Evolutionary conservation across 23 red algal species (phyloP), one percentile per base, ranked within the genome.

Genomic region (Chondrus crispus): DNA sequence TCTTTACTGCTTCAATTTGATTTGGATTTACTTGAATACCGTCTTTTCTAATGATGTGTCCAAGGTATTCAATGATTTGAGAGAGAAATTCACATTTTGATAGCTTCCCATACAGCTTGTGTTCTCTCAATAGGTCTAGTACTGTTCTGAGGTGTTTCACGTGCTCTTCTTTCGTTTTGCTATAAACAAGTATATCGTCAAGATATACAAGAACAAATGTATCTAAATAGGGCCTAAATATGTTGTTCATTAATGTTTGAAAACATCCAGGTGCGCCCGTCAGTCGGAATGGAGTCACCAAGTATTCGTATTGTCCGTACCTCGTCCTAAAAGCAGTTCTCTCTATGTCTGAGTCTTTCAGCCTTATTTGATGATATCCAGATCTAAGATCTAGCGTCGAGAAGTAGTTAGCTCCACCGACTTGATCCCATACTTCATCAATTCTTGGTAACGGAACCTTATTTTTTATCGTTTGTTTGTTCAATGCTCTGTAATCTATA

Each of bases 171-270:
- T 58, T 58, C 26, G 1, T 58, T 45, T 83, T 83, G 16, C 42
- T 81, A 47, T 83, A 83, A 24, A 83, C 58, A 22, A 66, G 79
- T 62, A 83, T 83, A 45, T 58, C 0, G 41, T 58, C 49, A 42
- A 58, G 7, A 22, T 58, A 83, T 7, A 36, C 7, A 38, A 63
- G 42, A 30, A 58, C 13, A 83, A 83, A 93, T n/a, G 47, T 14
- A 62, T 93, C 79, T 72, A 93, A 24, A 64, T 73, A 73, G 38
- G 60, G 10, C n/a, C 51, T 35, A 46, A 93, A 84, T 36, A 85
- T 60, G 0, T 62, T 43, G 39, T 85, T 85, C 68, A 83, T 36
- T 62, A 83, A 63, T 36, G 29, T 1, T 47, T 35, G 33, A 83
- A 52, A 83, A 52, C 32, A 35, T 52, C 0, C 79, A 58, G 79